phyloP scores from a whole-genome alignment of 441 rosid species.

The Pelargonium myrrhifolium region DNA sequence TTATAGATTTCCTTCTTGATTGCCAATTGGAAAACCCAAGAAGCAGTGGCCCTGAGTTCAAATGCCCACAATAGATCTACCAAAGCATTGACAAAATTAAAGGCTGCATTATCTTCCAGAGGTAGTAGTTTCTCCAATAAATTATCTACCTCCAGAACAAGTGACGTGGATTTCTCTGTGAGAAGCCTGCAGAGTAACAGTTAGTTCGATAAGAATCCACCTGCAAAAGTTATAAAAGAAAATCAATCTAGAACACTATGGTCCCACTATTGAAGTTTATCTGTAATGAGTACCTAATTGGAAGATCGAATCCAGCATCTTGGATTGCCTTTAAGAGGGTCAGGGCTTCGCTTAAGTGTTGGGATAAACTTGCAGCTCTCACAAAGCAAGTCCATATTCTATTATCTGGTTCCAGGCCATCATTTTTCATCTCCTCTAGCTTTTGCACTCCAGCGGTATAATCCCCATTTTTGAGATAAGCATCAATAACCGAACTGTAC shows the following conservation, averaged over 20 bases:
- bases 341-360: conserved; percentile 47
- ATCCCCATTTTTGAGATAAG: conserved; percentile 70
- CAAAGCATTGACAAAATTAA: conserved; percentile 81
- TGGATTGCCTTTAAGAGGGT: conserved; percentile 56
- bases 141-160: conserved; percentile 59
- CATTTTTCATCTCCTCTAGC: conserved; percentile 64
- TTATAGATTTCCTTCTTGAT: conserved; percentile 64
- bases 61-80: conserved; percentile 89
- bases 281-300: conserved; percentile 47
- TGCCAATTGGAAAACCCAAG: conserved; percentile 83
- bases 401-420: conserved; percentile 76
- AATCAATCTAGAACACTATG: conserved; percentile 6
- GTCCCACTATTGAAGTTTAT: conserved; percentile 1
- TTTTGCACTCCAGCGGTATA: conserved; percentile 60
- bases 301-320: conserved; percentile 75
- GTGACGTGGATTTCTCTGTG: conserved; percentile 45
- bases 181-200: conserved; percentile 52
- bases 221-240: neutral
- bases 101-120: conserved; percentile 74
- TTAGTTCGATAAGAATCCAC: conserved; percentile 4
- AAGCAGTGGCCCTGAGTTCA: conserved; percentile 86
- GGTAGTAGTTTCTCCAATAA: conserved; percentile 60
- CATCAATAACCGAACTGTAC: conserved; percentile 81
- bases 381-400: conserved; percentile 94
- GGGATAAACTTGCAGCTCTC: conserved; percentile 76